phyloP scores from a whole-genome alignment of 306 rosid genomes.

The Castanopsis chinensis region DNA sequence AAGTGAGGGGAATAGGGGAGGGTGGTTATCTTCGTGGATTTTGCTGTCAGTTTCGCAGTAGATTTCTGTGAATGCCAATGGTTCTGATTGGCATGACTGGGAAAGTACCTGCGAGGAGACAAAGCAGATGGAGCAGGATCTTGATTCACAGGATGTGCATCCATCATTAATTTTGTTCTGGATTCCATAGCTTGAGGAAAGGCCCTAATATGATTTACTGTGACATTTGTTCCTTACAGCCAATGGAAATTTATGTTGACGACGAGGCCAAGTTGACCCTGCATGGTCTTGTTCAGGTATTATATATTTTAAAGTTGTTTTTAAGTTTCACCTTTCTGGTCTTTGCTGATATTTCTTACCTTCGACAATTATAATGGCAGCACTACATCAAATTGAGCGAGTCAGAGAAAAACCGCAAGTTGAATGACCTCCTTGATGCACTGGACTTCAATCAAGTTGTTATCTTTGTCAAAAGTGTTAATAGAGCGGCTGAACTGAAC shows the following conservation, averaged over 20 bases:
- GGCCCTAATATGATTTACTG: conserved; percentile 85
- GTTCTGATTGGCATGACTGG: conserved; percentile 47
- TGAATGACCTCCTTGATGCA: conserved; percentile 98
- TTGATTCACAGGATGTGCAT: conserved; percentile 73
- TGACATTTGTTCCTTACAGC: conserved; percentile 99
- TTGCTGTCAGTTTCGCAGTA: conserved; percentile 36
- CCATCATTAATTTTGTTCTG: conserved; percentile 86
- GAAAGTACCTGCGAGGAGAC: conserved; percentile 63
- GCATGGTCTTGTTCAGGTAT: conserved; percentile 97
- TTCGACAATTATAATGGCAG: conserved; percentile 42
- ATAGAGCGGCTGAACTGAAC: conserved; percentile 98
- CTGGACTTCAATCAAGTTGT: conserved; percentile 97
- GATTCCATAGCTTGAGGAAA: conserved; percentile 82
- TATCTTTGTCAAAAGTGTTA: conserved; percentile 94
- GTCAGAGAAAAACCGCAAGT: conserved; percentile 91
- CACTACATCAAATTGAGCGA: conserved; percentile 99
- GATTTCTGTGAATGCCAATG: conserved; percentile 38
- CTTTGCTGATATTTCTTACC: conserved; percentile 22
- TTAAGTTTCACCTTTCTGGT: background rate
- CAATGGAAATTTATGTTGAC: conserved; percentile 99
- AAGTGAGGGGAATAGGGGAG: conserved; percentile 9
- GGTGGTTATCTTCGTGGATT: conserved; percentile 6
- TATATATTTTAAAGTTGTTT: background rate
- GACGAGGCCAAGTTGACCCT: conserved; percentile 98
- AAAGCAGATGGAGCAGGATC: conserved; percentile 62